phyloP scores from a whole-genome alignment of 208 protist species.

The Porcisia deanei region DNA sequence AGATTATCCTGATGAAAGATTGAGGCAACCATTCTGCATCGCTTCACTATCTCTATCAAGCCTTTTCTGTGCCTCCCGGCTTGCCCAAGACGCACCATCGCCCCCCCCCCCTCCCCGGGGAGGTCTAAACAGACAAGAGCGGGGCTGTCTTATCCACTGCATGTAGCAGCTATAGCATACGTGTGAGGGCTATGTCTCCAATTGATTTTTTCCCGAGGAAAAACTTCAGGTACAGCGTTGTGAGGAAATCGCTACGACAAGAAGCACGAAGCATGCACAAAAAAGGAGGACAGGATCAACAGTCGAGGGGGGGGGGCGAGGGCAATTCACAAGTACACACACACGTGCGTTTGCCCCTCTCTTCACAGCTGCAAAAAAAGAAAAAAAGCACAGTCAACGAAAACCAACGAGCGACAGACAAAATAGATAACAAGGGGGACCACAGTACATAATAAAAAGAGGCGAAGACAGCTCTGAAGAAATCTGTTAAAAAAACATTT shows the following conservation, averaged over 20 bases:
- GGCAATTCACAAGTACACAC: not conserved
- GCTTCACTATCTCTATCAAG: not conserved
- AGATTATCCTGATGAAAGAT: not conserved
- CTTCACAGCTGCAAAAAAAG: not conserved
- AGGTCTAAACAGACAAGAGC: not conserved
- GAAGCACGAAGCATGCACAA: not conserved
- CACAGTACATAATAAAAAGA: too few relatives aligned
- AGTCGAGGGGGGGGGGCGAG: not conserved
- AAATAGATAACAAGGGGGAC: too few relatives aligned
- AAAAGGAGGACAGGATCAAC: not conserved
- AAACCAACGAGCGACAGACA: not conserved
- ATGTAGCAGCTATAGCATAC: not conserved
- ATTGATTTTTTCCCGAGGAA: not conserved
- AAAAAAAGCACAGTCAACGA: not conserved
- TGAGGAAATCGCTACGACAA: slow-evolving; percentile 9
- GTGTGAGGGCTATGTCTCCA: not conserved
- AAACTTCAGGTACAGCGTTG: slow-evolving; percentile 2
- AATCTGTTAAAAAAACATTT: too few relatives aligned
- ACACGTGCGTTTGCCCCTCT: not conserved
- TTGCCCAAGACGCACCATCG: not conserved
- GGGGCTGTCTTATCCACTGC: not conserved
- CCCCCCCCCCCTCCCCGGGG: too few relatives aligned
- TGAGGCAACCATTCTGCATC: not conserved
- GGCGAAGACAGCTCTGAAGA: too few relatives aligned
- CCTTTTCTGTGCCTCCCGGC: too few relatives aligned